A percentile compares a stretch with the other conserved stretches of the same genome.
Conservation (phyloP, 2,329 filamentous ascomycete species). For the Pyrenochaeta sp. region DNA sequence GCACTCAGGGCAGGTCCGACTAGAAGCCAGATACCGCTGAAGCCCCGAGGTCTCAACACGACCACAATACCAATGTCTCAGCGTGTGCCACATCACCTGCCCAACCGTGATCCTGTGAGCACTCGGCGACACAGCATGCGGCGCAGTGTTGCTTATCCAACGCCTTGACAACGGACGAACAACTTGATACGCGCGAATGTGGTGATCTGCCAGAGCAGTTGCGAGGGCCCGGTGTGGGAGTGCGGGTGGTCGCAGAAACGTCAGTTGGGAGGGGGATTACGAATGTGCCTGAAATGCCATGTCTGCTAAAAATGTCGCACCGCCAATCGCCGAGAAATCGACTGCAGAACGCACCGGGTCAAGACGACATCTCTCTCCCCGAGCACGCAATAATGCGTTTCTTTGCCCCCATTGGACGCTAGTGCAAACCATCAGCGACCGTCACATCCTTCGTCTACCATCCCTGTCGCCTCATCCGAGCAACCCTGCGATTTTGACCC, state of each 20-base stretch:
- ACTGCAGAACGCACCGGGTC: constrained; percentile 12
- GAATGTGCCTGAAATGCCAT: neutral
- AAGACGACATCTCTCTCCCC: constrained; percentile 43
- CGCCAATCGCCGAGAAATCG: neutral
- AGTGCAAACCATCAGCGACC: constrained; percentile 18
- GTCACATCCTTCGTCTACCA: constrained; percentile 29
- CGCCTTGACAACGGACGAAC: neutral
- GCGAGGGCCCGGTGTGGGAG: neutral
- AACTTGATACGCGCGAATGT: neutral
- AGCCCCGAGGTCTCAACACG: neutral
- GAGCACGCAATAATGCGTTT: constrained; percentile 45
- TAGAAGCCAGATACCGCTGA: neutral
- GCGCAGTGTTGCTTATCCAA: no score
- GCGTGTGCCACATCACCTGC: no score
- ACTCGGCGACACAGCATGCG: neutral
- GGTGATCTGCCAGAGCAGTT: neutral
- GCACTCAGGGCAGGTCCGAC: neutral
- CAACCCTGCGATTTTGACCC: constrained; percentile 30
- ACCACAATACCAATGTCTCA: neutral
- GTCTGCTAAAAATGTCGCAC: neutral
- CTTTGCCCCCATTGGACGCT: constrained; percentile 31
- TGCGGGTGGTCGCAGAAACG: neutral
- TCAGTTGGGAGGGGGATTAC: neutral
- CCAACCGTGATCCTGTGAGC: neutral
- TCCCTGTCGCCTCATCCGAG: constrained; percentile 37